Evolutionary conservation across 768 basidiomycete species (phyloP), one percentile per base, ranked within the genome.

Genomic region (Agaricus subrufescens): DNA sequence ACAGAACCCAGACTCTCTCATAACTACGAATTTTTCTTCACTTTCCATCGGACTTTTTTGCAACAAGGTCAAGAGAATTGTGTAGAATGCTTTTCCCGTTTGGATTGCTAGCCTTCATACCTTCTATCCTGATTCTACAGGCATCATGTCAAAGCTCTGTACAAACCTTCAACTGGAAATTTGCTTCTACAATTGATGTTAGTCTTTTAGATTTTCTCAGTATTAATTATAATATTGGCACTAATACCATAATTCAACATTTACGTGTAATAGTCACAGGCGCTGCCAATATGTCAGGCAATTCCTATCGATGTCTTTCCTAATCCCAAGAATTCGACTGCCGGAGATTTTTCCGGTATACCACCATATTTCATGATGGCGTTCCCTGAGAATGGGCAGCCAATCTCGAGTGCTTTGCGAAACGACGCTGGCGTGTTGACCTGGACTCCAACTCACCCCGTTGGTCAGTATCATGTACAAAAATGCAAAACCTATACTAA

Each of bases 331-430:
- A 56, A 56, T 45, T 39, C 48, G 30, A 56, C 55, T 19, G 55
- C 55, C 15, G 55, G 55, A 15, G 50, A 50, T 44, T 56, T 37
- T 12, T 64, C 52, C 50, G 67, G 65, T 2, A 51, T 62, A 4
- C 69, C 71, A 5, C 76, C 75, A 2, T 81, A 73, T 56, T 72
- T 72, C 57, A 66, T 80, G 66, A 66, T 79, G 10, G 73, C 75
- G 1, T 72, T 75, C 43, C 70, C 73, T 44, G 60, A 68, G 12
- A 70, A 65, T 15, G 73, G 72, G 14, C 66, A 65, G 4, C 68
- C 71, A 0, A 71, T 69, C 8, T 71, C 70, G 9, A 66, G 65
- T 1, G 52, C 68, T 42, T 58, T 78, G n/a, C 79, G 76, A 12
- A 58, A 61, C 2, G 65, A 72, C 30, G 63, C 67, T 0, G 60